These are phyloP conservation scores for Lepidium sativum DNA, from an alignment of 345 rosid species.

Conservation along the genomic window DNA sequence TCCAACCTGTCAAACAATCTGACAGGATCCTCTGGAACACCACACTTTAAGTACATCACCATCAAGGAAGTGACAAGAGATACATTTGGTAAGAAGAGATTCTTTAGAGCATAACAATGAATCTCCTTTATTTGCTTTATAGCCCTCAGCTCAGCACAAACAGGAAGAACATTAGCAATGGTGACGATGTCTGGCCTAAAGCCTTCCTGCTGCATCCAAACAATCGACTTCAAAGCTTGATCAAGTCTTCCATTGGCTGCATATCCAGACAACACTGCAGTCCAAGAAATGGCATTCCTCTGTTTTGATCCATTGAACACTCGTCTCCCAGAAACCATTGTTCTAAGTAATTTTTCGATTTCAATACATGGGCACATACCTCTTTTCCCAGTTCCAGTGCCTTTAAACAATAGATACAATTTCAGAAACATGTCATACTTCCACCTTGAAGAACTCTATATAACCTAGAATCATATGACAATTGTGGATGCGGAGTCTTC, in stretches of 20 bases:
- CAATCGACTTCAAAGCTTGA: constrained; percentile 76
- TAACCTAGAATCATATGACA: constrained; percentile 69
- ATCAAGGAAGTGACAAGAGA: constrained; percentile 65
- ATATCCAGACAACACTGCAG: constrained; percentile 81
- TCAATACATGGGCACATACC: constrained; percentile 66
- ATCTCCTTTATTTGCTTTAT: constrained; percentile 71
- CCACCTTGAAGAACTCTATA: constrained; percentile 88
- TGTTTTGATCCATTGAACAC: constrained; percentile 56
- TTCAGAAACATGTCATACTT: constrained; percentile 36
- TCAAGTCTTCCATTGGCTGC: constrained; percentile 62
- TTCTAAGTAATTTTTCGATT: constrained; percentile 37
- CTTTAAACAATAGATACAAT: background rate
- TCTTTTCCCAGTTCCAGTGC: constrained; percentile 54
- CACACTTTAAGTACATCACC: constrained; percentile 76
- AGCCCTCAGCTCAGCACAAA: constrained; percentile 58
- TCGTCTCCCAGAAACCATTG: constrained; percentile 55
- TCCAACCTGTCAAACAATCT: constrained; percentile 52
- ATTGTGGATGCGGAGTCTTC: constrained; percentile 87
- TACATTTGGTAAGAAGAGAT: constrained; percentile 59
- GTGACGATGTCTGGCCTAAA: constrained; percentile 70
- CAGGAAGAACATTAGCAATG: constrained; percentile 65
- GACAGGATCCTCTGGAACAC: constrained; percentile 39
- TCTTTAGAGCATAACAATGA: constrained; percentile 76
- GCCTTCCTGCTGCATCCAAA: constrained; percentile 97
- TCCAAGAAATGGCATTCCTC: constrained; percentile 78